Evolutionary conservation across 1,284 basidiomycete genomes (phyloP).

Genomic region (Cystobasidiaceae sp.): DNA sequence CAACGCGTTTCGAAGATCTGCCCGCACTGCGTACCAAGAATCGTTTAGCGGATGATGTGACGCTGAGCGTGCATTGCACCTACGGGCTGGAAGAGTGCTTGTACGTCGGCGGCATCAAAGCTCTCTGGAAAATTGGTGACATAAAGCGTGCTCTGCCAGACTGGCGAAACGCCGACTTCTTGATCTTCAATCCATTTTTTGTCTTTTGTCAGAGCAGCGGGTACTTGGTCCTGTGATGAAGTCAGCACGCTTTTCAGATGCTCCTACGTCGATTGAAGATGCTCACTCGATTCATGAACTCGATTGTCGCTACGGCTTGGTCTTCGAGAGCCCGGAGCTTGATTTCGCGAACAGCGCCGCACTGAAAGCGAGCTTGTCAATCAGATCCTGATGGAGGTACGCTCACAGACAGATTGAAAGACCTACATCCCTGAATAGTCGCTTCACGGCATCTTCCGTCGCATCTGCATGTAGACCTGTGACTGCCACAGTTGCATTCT

Average conservation of each 20-base stretch:
- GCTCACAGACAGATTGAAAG: neutral
- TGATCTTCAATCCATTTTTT: conserved; percentile 71
- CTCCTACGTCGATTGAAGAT: neutral
- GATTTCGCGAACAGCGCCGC: conserved; percentile 72
- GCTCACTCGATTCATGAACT: conserved; percentile 66
- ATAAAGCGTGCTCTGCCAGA: conserved; percentile 91
- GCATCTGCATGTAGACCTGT: conserved; percentile 60
- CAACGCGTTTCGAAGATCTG: conserved; percentile 88
- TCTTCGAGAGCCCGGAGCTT: conserved; percentile 58
- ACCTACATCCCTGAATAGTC: conserved; percentile 79
- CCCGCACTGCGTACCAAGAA: conserved; percentile 67
- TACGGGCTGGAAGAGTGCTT: conserved; percentile 72
- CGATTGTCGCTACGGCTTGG: conserved; percentile 66
- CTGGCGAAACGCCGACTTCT: conserved; percentile 71
- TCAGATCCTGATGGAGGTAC: neutral
- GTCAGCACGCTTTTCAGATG: neutral
- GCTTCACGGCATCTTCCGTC: conserved; percentile 61
- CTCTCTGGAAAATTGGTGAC: conserved; percentile 91
- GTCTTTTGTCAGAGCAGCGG: conserved; percentile 83
- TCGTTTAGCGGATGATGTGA: neutral
- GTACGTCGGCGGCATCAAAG: conserved; percentile 70
- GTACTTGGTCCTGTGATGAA: conserved; percentile 62
- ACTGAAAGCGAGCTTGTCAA: conserved; percentile 53
- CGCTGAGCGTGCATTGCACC: too few relatives aligned
- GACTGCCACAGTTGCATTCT: conserved; percentile 88